Percentiles rank a stretch among this genome's conserved stretches.
phyloP scores from a whole-genome alignment of 805 yeast genomes.

The Hanseniaspora jakobsenii region DNA sequence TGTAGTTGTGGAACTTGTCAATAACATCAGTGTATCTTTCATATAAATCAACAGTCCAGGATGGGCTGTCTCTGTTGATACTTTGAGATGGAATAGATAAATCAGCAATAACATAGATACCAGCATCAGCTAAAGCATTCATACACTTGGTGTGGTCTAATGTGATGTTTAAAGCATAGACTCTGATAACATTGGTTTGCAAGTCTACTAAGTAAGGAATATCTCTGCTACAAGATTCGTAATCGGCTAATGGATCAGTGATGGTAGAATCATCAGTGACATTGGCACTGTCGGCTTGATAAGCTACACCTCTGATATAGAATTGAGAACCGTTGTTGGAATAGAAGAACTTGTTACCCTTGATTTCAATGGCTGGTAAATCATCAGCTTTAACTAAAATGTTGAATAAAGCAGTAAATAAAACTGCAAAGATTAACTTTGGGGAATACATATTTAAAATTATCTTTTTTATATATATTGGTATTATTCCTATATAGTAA shows the following conservation, averaged over 20 bases:
- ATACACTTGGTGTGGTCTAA: slow-evolving; percentile 60
- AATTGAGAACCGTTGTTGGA: slow-evolving; percentile 70
- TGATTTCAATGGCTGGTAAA: slow-evolving; percentile 56
- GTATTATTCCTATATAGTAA: slow-evolving; percentile 26
- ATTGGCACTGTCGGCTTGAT: slow-evolving; percentile 56
- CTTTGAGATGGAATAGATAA: slow-evolving; percentile 55
- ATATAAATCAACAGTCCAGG: slow-evolving; percentile 51
- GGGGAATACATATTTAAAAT: slow-evolving; percentile 9
- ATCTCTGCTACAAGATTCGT: slow-evolving; percentile 53
- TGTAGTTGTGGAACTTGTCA: slow-evolving; percentile 54
- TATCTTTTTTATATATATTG: background rate
- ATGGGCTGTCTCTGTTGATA: slow-evolving; percentile 49
- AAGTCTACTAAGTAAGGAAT: slow-evolving; percentile 53
- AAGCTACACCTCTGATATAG: slow-evolving; percentile 66
- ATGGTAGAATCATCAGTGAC: slow-evolving; percentile 36
- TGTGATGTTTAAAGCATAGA: slow-evolving; percentile 57
- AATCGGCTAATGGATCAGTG: slow-evolving; percentile 62
- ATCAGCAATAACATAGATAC: slow-evolving; percentile 72
- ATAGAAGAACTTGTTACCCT: slow-evolving; percentile 67
- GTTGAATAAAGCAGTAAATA: slow-evolving; percentile 25
- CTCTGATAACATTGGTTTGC: slow-evolving; percentile 60
- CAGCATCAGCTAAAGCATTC: slow-evolving; percentile 54
- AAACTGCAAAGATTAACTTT: slow-evolving; percentile 22
- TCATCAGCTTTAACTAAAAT: slow-evolving; percentile 31
- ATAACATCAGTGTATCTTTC: slow-evolving; percentile 59